phyloP scores from a whole-genome alignment of 495 filamentous ascomycete genomes.

The Aspergillus sparsus region DNA sequence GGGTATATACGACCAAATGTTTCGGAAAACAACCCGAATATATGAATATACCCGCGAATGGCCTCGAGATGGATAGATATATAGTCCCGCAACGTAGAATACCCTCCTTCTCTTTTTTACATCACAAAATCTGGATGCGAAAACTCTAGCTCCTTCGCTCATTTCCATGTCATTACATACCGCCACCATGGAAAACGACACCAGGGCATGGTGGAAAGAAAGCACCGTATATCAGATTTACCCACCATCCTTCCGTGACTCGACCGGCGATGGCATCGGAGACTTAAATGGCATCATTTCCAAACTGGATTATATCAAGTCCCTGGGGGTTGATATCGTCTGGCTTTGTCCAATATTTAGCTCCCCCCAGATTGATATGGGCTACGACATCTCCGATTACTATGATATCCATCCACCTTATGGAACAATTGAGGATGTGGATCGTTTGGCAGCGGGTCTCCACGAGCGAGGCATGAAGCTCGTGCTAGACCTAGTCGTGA shows the following conservation, averaged over 20 bases:
- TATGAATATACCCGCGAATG: not conserved
- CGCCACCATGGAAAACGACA: not conserved
- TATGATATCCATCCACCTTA: constrained; percentile 54
- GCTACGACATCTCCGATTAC: constrained; percentile 64
- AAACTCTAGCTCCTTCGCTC: not conserved
- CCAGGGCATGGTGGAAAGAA: constrained; percentile 40
- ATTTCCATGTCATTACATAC: not conserved
- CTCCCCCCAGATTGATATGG: constrained; percentile 58
- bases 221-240: constrained; percentile 46
- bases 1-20: not conserved
- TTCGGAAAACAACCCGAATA: not conserved
- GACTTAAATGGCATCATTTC: constrained; percentile 46
- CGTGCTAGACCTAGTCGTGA: constrained; percentile 61
- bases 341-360: constrained; percentile 46
- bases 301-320: constrained; percentile 48
- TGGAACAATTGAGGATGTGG: constrained; percentile 56
- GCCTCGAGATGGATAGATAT: not conserved
- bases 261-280: constrained; percentile 48
- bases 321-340: constrained; percentile 39
- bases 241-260: constrained; percentile 41
- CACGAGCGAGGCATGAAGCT: constrained; percentile 54
- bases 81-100: not conserved
- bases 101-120: not conserved
- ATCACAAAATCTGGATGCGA: not conserved
- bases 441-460: constrained; percentile 48